phyloP scores from a whole-genome alignment of 2,329 filamentous ascomycete species.

The Amauroascus niger region DNA sequence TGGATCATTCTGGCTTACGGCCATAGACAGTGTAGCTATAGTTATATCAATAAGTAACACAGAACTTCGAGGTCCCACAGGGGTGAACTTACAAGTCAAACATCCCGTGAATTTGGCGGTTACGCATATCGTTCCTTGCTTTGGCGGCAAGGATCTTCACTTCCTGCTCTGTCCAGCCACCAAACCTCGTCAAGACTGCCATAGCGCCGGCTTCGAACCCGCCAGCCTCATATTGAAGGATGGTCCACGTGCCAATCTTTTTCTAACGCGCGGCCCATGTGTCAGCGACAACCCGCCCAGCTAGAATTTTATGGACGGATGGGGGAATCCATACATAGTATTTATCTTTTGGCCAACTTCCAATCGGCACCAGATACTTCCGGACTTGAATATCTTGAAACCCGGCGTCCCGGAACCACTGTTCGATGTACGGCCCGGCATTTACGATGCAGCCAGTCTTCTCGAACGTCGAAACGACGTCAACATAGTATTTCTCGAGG shows the following conservation, averaged over 20 bases:
- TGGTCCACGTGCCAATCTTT: conserved; percentile 18
- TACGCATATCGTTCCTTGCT: not conserved
- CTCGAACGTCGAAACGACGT: not conserved
- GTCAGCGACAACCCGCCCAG: not conserved
- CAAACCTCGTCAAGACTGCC: conserved; percentile 14
- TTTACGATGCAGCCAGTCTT: conserved; percentile 16
- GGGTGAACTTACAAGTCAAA: not conserved
- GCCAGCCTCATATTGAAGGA: conserved; percentile 15
- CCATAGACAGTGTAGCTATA: conserved; percentile 11
- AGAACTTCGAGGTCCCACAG: no score
- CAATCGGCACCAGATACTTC: conserved; percentile 20
- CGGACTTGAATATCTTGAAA: conserved; percentile 20
- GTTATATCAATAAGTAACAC: no score
- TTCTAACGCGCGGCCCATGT: not conserved
- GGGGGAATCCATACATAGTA: conserved; percentile 11
- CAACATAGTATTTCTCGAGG: not conserved
- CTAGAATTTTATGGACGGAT: not conserved
- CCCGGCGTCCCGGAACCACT: conserved; percentile 21
- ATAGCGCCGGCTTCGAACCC: conserved; percentile 19
- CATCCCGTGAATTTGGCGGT: not conserved
- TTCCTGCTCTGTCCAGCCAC: conserved; percentile 18
- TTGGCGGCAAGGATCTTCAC: not conserved
- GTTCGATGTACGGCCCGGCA: conserved; percentile 12
- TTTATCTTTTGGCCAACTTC: conserved; percentile 24
- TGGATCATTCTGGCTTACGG: conserved; percentile 5